Evolutionary conservation across 2,329 filamentous ascomycete genomes (phyloP).

Genomic region (Paecilomyces formosus): DNA sequence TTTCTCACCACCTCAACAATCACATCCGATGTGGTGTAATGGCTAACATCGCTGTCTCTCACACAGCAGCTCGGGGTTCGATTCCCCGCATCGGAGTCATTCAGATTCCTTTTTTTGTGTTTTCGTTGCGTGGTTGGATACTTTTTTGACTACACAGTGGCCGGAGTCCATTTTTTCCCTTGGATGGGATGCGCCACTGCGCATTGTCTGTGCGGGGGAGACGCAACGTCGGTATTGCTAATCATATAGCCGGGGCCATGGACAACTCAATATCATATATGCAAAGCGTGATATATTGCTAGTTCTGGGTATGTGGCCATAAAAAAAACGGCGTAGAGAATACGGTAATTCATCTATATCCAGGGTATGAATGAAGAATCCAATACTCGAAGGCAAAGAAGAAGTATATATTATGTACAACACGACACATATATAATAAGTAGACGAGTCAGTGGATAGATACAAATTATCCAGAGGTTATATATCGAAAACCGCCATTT

Average conservation of each 20-base stretch:
- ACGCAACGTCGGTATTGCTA: no score
- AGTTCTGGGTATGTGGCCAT: no score
- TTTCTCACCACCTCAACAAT: neutral
- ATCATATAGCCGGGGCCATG: no score
- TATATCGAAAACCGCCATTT: neutral
- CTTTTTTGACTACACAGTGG: no score
- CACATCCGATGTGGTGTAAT: slow-evolving; percentile 6
- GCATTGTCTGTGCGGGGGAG: no score
- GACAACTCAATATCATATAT: no score
- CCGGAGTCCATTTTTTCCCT: no score
- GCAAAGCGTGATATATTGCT: neutral
- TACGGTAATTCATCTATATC: neutral
- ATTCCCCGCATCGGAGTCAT: neutral
- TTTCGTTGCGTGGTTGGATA: neutral
- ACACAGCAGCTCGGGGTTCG: slow-evolving; percentile 2
- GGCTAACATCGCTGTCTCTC: slow-evolving; percentile 10
- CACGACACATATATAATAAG: neutral
- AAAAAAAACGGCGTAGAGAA: no score
- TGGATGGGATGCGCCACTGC: no score
- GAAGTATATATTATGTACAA: neutral
- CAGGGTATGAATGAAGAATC: neutral
- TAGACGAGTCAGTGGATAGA: neutral
- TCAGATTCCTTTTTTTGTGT: neutral
- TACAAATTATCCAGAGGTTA: neutral
- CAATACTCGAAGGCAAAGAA: neutral